These are phyloP conservation scores for Clarireedia homoeocarpa DNA, from an alignment of 2,329 filamentous ascomycete genomes.

Conservation along the genomic window DNA sequence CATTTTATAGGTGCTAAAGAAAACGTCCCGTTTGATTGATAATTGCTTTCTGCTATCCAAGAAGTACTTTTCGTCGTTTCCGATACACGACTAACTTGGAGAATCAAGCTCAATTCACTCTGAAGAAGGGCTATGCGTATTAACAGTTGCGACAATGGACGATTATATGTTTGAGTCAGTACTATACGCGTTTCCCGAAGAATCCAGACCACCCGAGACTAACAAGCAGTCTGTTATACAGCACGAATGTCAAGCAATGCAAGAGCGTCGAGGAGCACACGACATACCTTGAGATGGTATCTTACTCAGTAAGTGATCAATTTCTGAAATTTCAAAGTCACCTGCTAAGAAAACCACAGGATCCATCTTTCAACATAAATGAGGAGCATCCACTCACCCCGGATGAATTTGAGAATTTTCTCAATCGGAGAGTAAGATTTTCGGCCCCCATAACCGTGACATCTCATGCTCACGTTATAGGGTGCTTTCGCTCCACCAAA, in stretches of 20 bases:
- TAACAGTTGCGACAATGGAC: slow-evolving; percentile 22
- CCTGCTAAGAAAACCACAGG: slow-evolving; percentile 14
- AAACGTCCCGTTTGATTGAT: no score
- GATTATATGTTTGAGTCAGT: slow-evolving; percentile 28
- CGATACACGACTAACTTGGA: no score
- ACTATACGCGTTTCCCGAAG: not conserved
- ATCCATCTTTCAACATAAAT: slow-evolving; percentile 22
- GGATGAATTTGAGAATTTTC: slow-evolving; percentile 29
- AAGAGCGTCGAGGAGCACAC: slow-evolving; percentile 23
- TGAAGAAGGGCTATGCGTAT: not conserved
- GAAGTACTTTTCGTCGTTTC: no score
- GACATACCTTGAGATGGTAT: slow-evolving; percentile 27
- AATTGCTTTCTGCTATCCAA: no score
- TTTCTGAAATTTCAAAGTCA: not conserved
- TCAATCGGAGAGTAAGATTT: slow-evolving; percentile 21
- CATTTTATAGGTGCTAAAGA: no score
- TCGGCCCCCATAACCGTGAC: not conserved
- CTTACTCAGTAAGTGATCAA: slow-evolving; percentile 23
- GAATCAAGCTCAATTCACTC: not conserved
- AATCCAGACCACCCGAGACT: not conserved
- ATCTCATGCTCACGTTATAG: slow-evolving; percentile 14
- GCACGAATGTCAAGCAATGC: slow-evolving; percentile 23
- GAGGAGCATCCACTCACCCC: slow-evolving; percentile 27
- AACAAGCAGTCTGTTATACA: not conserved
- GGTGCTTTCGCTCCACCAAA: slow-evolving; percentile 24